A percentile compares a stretch with the other conserved stretches of the same genome.
Conservation (phyloP, 106 monocot genomes). For the Dendrobium nobile region DNA sequence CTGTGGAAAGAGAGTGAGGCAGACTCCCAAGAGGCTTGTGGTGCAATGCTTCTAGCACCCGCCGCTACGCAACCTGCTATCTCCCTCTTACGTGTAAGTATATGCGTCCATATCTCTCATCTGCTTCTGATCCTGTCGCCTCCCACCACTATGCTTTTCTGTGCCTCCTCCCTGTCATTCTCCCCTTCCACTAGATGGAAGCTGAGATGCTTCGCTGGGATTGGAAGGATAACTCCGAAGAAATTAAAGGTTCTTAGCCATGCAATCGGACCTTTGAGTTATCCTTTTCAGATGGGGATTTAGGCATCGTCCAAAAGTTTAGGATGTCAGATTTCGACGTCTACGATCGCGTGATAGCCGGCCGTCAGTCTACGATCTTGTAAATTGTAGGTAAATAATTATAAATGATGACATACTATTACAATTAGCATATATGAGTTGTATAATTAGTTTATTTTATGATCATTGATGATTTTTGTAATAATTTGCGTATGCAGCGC, state of each 20-base stretch:
- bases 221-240: neutral
- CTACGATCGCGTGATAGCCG: too few species aligned
- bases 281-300: constrained; percentile 15
- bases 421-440: too few species aligned
- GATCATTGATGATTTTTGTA: too few species aligned
- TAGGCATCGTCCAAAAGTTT: too few species aligned
- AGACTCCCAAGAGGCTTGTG: constrained; percentile 45
- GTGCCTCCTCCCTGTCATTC: neutral
- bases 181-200: neutral
- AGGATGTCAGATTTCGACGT: too few species aligned
- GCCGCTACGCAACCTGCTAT: constrained; percentile 52
- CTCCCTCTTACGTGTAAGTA: constrained; percentile 17
- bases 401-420: too few species aligned
- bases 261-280: constrained; percentile 5
- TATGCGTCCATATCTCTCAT: neutral
- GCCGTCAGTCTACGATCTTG: too few species aligned
- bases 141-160: neutral
- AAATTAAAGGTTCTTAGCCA: constrained; percentile 1
- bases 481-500: too few species aligned
- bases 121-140: neutral
- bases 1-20: constrained; percentile 8
- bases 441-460: too few species aligned
- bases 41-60: constrained; percentile 31
- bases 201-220: constrained; percentile 11
- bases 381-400: too few species aligned